A percentile compares a stretch with the other conserved stretches of the same genome.
phyloP scores from a whole-genome alignment of 164 flowering plant species.

The Magnolia officinalis region DNA sequence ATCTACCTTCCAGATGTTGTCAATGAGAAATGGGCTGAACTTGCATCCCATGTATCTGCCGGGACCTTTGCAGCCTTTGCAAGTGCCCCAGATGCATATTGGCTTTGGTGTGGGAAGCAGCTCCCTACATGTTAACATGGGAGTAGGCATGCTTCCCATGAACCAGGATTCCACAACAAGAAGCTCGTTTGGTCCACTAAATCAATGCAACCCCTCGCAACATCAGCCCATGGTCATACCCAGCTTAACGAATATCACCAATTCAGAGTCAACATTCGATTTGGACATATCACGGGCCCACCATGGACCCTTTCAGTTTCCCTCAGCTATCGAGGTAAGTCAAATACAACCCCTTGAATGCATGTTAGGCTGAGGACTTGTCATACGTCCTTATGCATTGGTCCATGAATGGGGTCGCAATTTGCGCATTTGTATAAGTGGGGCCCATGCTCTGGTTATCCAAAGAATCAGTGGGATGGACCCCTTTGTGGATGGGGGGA shows the following conservation, averaged over 20 bases:
- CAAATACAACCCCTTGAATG: not conserved
- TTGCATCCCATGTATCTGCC: slow-evolving; percentile 67
- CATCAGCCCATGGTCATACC: slow-evolving; percentile 25
- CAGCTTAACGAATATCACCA: slow-evolving; percentile 20
- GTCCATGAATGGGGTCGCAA: not conserved
- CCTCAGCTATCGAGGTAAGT: slow-evolving; percentile 34
- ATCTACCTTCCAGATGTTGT: slow-evolving; percentile 51
- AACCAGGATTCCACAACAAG: slow-evolving; percentile 25
- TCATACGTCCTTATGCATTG: not conserved
- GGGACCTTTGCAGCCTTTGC: slow-evolving; percentile 40
- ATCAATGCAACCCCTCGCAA: slow-evolving; percentile 24
- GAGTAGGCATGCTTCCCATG: slow-evolving; percentile 21
- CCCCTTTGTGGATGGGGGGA: not conserved
- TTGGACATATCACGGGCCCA: slow-evolving; percentile 34
- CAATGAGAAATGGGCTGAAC: slow-evolving; percentile 72
- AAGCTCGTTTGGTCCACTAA: slow-evolving; percentile 23
- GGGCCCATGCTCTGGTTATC: not conserved
- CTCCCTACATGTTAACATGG: slow-evolving; percentile 23
- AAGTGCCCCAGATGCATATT: slow-evolving; percentile 38
- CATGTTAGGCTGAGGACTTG: not conserved
- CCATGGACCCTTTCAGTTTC: slow-evolving; percentile 30
- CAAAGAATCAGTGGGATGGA: not conserved
- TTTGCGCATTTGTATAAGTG: no score
- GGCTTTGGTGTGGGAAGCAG: slow-evolving; percentile 33
- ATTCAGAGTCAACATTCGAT: slow-evolving; percentile 32